These are phyloP conservation scores for Blastocystis sp. DNA, from an alignment of 352 stramenopile genomes.

Conservation along the genomic window DNA sequence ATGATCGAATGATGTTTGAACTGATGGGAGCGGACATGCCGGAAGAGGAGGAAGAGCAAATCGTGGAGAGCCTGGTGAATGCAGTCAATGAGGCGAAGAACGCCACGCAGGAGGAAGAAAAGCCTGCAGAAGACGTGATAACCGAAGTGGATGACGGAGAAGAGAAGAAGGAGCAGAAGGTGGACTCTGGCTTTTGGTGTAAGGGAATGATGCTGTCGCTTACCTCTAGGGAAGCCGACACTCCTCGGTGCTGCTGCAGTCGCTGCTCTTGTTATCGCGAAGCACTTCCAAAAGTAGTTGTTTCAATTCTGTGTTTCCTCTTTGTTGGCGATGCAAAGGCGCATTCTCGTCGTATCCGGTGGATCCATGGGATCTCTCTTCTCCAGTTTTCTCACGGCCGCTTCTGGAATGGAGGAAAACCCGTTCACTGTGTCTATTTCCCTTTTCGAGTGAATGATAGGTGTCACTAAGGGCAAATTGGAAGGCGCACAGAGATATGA, in stretches of 20 bases:
- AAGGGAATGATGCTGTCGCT: not conserved
- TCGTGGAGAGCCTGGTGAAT: not conserved
- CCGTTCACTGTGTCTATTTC: not conserved
- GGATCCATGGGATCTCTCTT: conserved; percentile 68
- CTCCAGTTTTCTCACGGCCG: conserved; percentile 53
- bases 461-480: conserved; percentile 44
- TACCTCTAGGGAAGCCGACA: conserved; percentile 30
- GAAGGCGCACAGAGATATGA: conserved; percentile 37
- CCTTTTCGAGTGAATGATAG: not conserved
- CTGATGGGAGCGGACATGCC: not conserved
- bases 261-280: conserved; percentile 22
- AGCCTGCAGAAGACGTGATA: not conserved
- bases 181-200: conserved; percentile 36
- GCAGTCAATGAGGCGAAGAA: not conserved
- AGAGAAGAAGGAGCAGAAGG: not conserved
- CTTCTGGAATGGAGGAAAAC: not conserved
- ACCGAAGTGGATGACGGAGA: not conserved
- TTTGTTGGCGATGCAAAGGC: conserved; percentile 36
- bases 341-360: conserved; percentile 35
- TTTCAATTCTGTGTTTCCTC: not conserved
- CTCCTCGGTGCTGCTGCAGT: conserved; percentile 50
- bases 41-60: not conserved
- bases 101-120: not conserved
- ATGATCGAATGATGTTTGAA: not conserved
- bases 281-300: conserved; percentile 49